Conservation (phyloP, 768 basidiomycete genomes). For the Boletus patriciae region DNA sequence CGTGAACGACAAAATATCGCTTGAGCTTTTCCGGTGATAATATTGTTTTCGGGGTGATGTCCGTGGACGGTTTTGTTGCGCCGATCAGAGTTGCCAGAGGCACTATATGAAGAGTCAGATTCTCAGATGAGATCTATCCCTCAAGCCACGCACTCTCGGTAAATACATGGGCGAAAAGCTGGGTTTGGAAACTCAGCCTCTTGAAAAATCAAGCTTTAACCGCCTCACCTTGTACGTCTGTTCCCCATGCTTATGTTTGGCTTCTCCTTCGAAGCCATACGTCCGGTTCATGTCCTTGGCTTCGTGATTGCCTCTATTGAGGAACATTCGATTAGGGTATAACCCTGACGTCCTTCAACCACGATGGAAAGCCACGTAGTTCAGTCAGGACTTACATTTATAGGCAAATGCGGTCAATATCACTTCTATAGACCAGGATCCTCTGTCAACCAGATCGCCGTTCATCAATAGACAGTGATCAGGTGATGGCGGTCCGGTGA, state of each 20-base stretch:
- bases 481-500: conserved; percentile 83
- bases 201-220: background rate
- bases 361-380: background rate
- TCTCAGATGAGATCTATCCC: background rate
- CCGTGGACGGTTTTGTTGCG: conserved; percentile 59
- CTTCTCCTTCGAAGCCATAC: conserved; percentile 95
- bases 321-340: conserved; percentile 83
- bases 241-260: conserved; percentile 95
- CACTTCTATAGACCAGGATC: conserved; percentile 94
- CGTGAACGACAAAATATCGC: conserved; percentile 94
- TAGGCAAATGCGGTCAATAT: conserved; percentile 91
- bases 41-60: conserved; percentile 50
- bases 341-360: conserved; percentile 60
- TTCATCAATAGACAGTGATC: conserved; percentile 90
- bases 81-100: conserved; percentile 86
- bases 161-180: conserved; percentile 95
- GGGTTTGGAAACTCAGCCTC: conserved; percentile 4
- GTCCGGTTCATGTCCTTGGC: conserved; percentile 95
- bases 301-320: conserved; percentile 97
- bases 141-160: conserved; percentile 62
- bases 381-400: conserved; percentile 64
- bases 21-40: conserved; percentile 80
- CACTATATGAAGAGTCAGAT: conserved; percentile 49
- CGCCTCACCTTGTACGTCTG: conserved; percentile 80
- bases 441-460: conserved; percentile 95